Evolutionary conservation across 805 yeast species (phyloP).

Genomic region (Vanderwaltozyma yarrowii): DNA sequence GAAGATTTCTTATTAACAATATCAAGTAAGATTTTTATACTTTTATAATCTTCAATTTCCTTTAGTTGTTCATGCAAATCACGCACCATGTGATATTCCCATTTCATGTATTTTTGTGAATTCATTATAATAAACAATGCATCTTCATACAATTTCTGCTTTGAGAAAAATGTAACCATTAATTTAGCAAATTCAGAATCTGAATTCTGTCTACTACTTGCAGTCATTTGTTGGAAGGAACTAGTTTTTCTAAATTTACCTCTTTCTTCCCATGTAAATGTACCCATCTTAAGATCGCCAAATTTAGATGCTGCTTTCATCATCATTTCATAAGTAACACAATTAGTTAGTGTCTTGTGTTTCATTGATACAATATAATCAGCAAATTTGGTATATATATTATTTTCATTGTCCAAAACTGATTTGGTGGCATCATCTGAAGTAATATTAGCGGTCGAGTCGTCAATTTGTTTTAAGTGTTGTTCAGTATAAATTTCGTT

Average conservation of each 20-base stretch:
- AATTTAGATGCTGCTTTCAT: constrained; percentile 55
- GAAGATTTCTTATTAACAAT: constrained; percentile 26
- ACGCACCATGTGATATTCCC: constrained; percentile 47
- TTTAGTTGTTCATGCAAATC: constrained; percentile 33
- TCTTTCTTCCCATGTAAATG: constrained; percentile 65
- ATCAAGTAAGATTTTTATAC: constrained; percentile 23
- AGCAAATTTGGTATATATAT: neutral
- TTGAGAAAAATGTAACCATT: constrained; percentile 53
- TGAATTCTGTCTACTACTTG: constrained; percentile 25
- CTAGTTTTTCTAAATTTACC: constrained; percentile 56
- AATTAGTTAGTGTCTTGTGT: constrained; percentile 33
- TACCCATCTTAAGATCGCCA: constrained; percentile 48
- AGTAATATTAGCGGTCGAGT: neutral
- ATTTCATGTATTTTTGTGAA: constrained; percentile 56
- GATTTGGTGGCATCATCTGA: neutral
- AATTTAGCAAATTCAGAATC: constrained; percentile 49
- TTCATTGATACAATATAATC: constrained; percentile 14
- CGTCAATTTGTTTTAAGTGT: no score
- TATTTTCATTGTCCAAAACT: neutral
- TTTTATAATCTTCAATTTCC: constrained; percentile 34
- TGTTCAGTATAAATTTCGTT: neutral
- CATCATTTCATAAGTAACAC: constrained; percentile 48
- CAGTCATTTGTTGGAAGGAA: constrained; percentile 45
- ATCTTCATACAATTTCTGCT: constrained; percentile 48
- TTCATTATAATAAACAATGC: constrained; percentile 60